phyloP scores from a whole-genome alignment of 208 protist species.

The Acanthamoeba royreba region DNA sequence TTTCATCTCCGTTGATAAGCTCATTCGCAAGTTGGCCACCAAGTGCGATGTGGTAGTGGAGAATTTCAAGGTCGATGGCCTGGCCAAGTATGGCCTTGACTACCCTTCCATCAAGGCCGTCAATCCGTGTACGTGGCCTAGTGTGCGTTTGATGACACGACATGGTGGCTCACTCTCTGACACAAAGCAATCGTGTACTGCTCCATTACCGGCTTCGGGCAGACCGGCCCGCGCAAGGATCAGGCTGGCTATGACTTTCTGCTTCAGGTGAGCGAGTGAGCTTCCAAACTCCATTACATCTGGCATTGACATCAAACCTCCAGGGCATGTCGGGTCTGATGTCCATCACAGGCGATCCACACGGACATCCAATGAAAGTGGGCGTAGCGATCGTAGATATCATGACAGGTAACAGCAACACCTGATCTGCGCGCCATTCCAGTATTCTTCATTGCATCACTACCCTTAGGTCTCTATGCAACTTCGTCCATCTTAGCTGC shows the following conservation, averaged over 20 bases:
- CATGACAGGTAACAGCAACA: conserved; percentile 58
- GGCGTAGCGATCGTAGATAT: conserved; percentile 58
- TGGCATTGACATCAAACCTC: too few relatives aligned
- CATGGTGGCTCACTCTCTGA: too few relatives aligned
- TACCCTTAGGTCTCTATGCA: conserved; percentile 40
- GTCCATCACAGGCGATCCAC: conserved; percentile 51
- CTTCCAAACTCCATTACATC: too few relatives aligned
- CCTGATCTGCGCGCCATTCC: too few relatives aligned
- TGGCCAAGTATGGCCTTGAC: conserved; percentile 54
- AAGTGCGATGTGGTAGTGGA: conserved; percentile 56
- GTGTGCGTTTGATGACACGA: too few relatives aligned
- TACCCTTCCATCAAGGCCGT: conserved; percentile 21
- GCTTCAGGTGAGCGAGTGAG: too few relatives aligned
- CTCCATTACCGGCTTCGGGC: conserved; percentile 60
- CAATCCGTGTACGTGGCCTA: conserved; percentile 37
- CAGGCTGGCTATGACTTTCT: conserved; percentile 60
- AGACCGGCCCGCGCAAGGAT: conserved; percentile 29
- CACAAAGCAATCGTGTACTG: conserved; percentile 48
- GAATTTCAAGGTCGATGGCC: conserved; percentile 57
- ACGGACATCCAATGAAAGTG: neutral
- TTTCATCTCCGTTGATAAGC: too few relatives aligned
- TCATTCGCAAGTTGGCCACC: conserved; percentile 10
- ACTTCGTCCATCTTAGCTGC: conserved; percentile 53
- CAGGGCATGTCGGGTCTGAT: conserved; percentile 48
- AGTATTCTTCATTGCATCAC: too few relatives aligned